These are phyloP conservation scores for Glycine soja DNA, from an alignment of 306 rosid genomes.

Conservation along the genomic window DNA sequence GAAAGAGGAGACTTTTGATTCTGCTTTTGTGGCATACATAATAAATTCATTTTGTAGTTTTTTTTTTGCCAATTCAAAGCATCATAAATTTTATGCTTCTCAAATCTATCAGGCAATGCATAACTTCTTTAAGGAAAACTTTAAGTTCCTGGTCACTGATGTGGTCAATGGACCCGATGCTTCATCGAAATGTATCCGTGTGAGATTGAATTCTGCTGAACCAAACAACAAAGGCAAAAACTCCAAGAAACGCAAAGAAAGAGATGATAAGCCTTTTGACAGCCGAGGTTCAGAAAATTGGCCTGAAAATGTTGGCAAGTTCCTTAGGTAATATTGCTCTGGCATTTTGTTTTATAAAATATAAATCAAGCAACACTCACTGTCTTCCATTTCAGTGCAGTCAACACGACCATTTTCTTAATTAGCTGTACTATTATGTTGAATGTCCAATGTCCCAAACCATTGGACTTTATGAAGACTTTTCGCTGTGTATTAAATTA, in stretches of 20 bases:
- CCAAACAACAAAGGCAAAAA: slow-evolving; percentile 61
- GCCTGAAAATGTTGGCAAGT: slow-evolving; percentile 76
- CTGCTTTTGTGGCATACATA: slow-evolving; percentile 27
- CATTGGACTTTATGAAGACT: slow-evolving; percentile 28
- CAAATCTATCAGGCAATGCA: slow-evolving; percentile 75
- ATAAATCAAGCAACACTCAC: slow-evolving; percentile 18
- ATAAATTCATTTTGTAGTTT: slow-evolving; percentile 30
- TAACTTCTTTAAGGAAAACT: slow-evolving; percentile 82
- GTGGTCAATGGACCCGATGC: slow-evolving; percentile 88
- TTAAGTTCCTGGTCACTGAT: slow-evolving; percentile 89
- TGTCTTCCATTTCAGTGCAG: slow-evolving; percentile 34
- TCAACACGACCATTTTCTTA: slow-evolving; percentile 14
- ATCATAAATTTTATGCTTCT: slow-evolving; percentile 28
- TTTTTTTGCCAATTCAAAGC: not conserved
- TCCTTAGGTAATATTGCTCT: slow-evolving; percentile 67
- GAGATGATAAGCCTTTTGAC: slow-evolving; percentile 84
- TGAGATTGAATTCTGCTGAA: slow-evolving; percentile 72
- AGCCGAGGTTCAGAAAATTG: slow-evolving; percentile 93
- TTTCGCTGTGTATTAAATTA: not conserved
- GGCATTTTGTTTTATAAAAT: slow-evolving; percentile 41
- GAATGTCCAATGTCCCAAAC: slow-evolving; percentile 7
- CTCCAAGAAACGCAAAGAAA: slow-evolving; percentile 84
- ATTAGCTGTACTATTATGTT: slow-evolving; percentile 1
- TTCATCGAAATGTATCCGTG: slow-evolving; percentile 90
- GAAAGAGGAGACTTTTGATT: slow-evolving; percentile 5